These are phyloP conservation scores for Epichloe baconii DNA, from an alignment of 2,329 filamentous ascomycete genomes.

Conservation along the genomic window DNA sequence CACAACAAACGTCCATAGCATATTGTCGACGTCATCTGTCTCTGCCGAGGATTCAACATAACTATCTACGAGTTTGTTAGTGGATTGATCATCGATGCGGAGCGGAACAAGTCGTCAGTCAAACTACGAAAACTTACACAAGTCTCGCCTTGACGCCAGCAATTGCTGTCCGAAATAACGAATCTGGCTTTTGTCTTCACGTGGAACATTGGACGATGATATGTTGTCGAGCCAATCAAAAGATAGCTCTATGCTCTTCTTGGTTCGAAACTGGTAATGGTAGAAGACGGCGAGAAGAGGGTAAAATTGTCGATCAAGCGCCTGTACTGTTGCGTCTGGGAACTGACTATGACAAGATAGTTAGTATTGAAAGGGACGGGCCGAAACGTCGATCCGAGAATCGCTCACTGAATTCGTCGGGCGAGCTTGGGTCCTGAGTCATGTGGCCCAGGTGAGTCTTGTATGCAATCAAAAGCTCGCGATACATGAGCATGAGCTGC, in stretches of 20 bases:
- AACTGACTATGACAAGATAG: conserved; percentile 6
- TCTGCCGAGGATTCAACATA: conserved; percentile 17
- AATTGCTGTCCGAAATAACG: conserved; percentile 18
- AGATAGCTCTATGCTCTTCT: conserved; percentile 26
- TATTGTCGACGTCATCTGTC: conserved; percentile 7
- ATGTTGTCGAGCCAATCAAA: conserved; percentile 24
- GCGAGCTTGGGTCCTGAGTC: conserved; percentile 11
- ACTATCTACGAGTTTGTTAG: conserved; percentile 15
- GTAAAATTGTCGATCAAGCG: conserved; percentile 20
- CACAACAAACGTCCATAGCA: conserved; percentile 22
- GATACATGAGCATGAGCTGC: conserved; percentile 36
- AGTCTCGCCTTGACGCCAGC: conserved; percentile 20
- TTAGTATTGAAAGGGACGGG: not conserved
- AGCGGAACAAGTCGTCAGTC: not conserved
- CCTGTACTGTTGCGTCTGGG: conserved; percentile 12
- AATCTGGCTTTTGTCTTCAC: conserved; percentile 15
- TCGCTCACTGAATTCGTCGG: conserved; percentile 7
- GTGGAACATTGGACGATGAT: conserved; percentile 13
- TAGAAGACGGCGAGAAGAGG: conserved; percentile 27
- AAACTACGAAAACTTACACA: conserved; percentile 19
- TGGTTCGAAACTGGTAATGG: conserved; percentile 27
- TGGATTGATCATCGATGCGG: not conserved
- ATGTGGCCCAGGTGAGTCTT: conserved; percentile 16
- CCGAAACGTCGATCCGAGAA: not conserved
- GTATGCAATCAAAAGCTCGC: conserved; percentile 24